Evolutionary conservation across 179 eudicot genomes (phyloP).

Genomic region (Monotropa hypopitys): DNA sequence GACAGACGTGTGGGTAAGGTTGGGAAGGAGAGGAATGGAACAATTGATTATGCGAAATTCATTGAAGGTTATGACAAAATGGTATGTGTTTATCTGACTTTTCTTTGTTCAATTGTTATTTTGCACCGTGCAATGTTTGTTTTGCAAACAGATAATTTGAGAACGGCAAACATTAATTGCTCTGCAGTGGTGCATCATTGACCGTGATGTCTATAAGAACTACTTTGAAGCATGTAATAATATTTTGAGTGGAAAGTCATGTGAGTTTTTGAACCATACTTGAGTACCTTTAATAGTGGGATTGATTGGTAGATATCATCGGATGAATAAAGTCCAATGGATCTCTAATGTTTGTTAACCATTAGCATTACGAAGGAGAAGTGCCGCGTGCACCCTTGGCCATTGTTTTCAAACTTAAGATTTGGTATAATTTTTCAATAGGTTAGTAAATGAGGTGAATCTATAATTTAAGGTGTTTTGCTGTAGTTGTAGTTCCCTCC

Average conservation of each 20-base stretch:
- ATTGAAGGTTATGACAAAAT: slow-evolving; percentile 62
- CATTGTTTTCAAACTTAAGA: not conserved
- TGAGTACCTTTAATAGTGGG: not conserved
- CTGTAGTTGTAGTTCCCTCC: not conserved
- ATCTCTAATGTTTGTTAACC: not conserved
- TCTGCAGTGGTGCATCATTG: not conserved
- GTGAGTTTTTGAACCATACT: not conserved
- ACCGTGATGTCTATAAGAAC: not conserved
- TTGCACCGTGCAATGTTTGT: not conserved
- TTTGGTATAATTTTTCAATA: not conserved
- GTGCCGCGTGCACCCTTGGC: not conserved
- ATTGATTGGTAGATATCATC: not conserved
- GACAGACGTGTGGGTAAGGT: not conserved
- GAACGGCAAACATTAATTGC: too few relatives aligned
- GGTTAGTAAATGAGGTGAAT: not conserved
- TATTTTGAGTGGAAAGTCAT: not conserved
- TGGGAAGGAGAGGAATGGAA: slow-evolving; percentile 27
- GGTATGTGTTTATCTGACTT: slow-evolving; percentile 26
- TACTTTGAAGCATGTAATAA: not conserved
- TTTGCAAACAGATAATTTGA: not conserved
- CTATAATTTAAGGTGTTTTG: not conserved
- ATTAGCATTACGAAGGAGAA: not conserved
- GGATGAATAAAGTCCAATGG: not conserved
- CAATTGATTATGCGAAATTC: slow-evolving; percentile 40
- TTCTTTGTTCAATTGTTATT: not conserved